Base-by-base conservation (phyloP, 106 monocot species). In the Acorus calamus region DNA sequence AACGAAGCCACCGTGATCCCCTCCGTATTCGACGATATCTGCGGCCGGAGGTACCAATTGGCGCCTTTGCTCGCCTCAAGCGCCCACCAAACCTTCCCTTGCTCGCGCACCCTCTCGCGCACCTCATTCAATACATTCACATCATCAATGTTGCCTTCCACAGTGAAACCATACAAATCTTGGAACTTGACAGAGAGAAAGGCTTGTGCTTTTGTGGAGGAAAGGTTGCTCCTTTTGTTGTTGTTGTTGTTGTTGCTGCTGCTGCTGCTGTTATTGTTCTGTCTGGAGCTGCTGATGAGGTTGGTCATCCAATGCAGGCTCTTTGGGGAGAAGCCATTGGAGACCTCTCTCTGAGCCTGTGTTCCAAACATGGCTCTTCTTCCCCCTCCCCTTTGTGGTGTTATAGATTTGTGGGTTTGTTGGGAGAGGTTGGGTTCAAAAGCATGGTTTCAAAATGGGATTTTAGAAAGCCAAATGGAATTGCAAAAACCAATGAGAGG, bases 111-210 rank as follows among this genome's bases (percentile, higher is more conserved):
- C 76, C 83, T 87, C 78, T 96, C 96, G 57, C 87, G 77, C 65
- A 96, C 96, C 68, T 96, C 96, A 68, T 96, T 96, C 69, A 96
- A 53, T n/a, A 91, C 80, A 81, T 96, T 96, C 47, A 88, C 91
- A 71, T 96, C 96, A 44, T 96, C 96, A 4, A 96, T 66, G 61
- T 79, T 85, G 47, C 91, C 96, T 57, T 96, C 91, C 3, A 85
- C 96, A 14, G 69, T 64, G 80, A 96, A 96, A 14, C 83, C 87
- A 53, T 96, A 96, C n/a, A 96, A 62, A 72, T 96, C 96, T 55
- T 96, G 87, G 50, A 96, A 96, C 66, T 91, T 96, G n/a, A 85
- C 96, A 6, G 63, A 64, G n/a, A 6, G 63, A 64, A 9, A 87
- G 64, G 53, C 56, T 66, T 12, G 52, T 46, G 46, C 52, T n/a